These are phyloP conservation scores for Metschnikowia orientalis DNA, from an alignment of 805 yeast genomes.

Conservation along the genomic window DNA sequence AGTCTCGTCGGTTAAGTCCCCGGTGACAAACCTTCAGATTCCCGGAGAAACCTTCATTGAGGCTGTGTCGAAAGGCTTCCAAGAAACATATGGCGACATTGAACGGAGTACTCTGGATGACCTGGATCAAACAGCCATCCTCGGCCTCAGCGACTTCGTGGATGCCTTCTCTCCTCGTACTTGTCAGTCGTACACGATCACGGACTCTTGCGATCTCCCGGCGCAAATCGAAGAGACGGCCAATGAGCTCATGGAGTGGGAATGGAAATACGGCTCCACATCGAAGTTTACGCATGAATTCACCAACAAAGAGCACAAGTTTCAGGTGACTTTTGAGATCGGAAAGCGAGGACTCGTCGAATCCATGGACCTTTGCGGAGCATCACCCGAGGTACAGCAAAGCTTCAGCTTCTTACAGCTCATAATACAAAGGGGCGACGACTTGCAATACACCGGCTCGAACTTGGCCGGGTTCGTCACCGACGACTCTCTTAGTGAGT, in stretches of 20 bases:
- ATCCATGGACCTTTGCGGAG: conserved; percentile 17
- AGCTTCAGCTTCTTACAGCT: conserved; percentile 33
- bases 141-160: conserved; percentile 32
- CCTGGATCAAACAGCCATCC: conserved; percentile 28
- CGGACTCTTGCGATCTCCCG: conserved; percentile 26
- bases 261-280: conserved; percentile 73
- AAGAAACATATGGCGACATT: conserved; percentile 24
- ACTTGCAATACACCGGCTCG: conserved; percentile 38
- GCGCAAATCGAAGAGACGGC: conserved; percentile 39
- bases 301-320: conserved; percentile 26
- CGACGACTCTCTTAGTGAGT: conserved; percentile 41
- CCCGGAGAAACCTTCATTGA: conserved; percentile 43
- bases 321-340: conserved; percentile 39
- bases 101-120: conserved; percentile 1
- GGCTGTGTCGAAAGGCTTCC: conserved; percentile 40
- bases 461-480: conserved; percentile 42
- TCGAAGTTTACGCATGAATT: conserved; percentile 65
- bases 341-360: conserved; percentile 39
- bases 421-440: conserved; percentile 24
- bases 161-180: conserved; percentile 13
- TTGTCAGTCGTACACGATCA: conserved; percentile 19
- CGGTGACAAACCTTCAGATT: conserved; percentile 64
- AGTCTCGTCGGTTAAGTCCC: conserved; percentile 75
- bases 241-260: conserved; percentile 50
- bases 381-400: neutral